Evolutionary conservation across 2,329 filamentous ascomycete genomes (phyloP).

Genomic region (Neopestalotiopsis sp.): DNA sequence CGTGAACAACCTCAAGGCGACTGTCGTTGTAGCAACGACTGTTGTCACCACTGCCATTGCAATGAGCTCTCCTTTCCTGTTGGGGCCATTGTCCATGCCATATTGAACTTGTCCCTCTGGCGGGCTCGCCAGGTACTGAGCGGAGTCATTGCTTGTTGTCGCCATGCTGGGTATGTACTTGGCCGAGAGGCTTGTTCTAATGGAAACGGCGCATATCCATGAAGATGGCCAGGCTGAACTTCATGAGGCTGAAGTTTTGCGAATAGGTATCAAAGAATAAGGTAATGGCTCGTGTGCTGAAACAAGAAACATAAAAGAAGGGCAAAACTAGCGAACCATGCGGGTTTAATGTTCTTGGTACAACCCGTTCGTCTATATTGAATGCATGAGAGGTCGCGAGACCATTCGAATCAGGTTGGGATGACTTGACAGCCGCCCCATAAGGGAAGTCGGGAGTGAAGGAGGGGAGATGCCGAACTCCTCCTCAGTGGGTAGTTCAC

Average conservation of each 20-base stretch:
- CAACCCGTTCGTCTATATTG: neutral
- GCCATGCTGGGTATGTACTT: neutral
- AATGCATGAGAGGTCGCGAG: neutral
- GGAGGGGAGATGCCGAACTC: neutral
- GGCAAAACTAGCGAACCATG: neutral
- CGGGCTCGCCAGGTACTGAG: neutral
- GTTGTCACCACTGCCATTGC: constrained; percentile 15
- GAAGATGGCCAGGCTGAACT: neutral
- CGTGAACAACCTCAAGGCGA: constrained; percentile 11
- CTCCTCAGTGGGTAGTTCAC: neutral
- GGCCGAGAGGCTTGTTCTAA: neutral
- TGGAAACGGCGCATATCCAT: neutral
- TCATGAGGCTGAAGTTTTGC: neutral
- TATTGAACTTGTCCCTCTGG: constrained; percentile 4
- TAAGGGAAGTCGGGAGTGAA: neutral
- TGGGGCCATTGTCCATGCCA: constrained; percentile 6
- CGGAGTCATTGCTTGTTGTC: neutral
- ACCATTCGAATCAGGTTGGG: neutral
- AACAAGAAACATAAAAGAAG: neutral
- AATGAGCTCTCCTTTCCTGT: constrained; percentile 4
- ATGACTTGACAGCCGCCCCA: neutral
- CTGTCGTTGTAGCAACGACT: neutral
- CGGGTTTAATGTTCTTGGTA: neutral
- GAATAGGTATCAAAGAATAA: neutral
- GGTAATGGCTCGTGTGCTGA: neutral